Conservation (phyloP, 2,329 filamentous ascomycete species). For the Conoideocrella luteorostrata region DNA sequence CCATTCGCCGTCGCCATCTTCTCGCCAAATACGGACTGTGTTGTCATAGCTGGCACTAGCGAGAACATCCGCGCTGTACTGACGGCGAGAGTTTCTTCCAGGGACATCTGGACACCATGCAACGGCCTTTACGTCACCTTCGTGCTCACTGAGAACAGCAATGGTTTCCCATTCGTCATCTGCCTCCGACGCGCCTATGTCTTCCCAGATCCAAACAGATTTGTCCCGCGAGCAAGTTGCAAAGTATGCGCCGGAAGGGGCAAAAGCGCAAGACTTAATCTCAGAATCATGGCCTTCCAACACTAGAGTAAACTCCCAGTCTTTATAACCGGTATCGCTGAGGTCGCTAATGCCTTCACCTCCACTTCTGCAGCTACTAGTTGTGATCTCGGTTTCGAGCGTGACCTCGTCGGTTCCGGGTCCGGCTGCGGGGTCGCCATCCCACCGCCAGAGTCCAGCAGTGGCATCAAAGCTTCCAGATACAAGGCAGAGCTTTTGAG, state of each 20-base stretch:
- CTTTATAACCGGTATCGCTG: conserved; percentile 46
- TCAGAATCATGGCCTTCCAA: conserved; percentile 94
- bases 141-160: conserved; percentile 88
- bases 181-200: conserved; percentile 63
- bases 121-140: conserved; percentile 91
- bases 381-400: conserved; percentile 38
- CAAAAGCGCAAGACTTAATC: conserved; percentile 75
- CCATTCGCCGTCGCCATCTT: conserved; percentile 88
- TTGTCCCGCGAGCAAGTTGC: conserved; percentile 92
- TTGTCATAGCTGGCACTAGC: conserved; percentile 94
- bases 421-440: conserved; percentile 36
- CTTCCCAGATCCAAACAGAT: conserved; percentile 97
- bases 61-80: conserved; percentile 62
- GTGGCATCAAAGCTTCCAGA: conserved; percentile 93
- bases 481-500: conserved; percentile 67
- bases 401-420: conserved; percentile 16
- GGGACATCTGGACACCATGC: conserved; percentile 75
- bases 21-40: conserved; percentile 79
- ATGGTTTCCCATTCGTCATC: conserved; percentile 97
- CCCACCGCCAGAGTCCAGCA: conserved; percentile 74
- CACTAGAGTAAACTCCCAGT: conserved; percentile 89
- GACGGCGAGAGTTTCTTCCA: conserved; percentile 36
- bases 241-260: conserved; percentile 67
- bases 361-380: conserved; percentile 3
- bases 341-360: conserved; percentile 5